Conservation (phyloP, 2,329 filamentous ascomycete species). For the Fusarium odoratissimum region DNA sequence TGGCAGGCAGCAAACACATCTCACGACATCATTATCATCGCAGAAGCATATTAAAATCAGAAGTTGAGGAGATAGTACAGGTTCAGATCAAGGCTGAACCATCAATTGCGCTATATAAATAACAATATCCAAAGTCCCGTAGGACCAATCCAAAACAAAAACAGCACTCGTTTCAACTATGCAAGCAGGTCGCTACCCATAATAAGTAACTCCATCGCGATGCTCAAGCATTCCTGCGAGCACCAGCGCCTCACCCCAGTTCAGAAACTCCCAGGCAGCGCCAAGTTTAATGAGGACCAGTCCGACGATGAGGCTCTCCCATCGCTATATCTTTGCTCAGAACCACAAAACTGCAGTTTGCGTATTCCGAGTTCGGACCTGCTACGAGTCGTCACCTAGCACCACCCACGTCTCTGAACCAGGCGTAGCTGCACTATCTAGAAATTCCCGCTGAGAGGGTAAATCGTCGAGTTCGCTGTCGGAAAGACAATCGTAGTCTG, state of each 20-base stretch:
- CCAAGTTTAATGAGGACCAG: conserved; percentile 52
- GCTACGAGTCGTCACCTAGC: conserved; percentile 60
- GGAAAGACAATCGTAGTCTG: conserved; percentile 53
- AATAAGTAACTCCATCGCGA: conserved; percentile 18
- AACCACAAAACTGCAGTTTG: conserved; percentile 43
- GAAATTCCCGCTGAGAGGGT: conserved; percentile 48
- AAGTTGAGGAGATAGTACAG: background rate
- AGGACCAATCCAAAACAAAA: conserved; percentile 12
- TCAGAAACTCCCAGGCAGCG: conserved; percentile 14
- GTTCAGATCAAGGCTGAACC: background rate
- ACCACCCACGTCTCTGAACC: conserved; percentile 56
- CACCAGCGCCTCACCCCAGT: conserved; percentile 37
- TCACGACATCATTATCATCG: background rate
- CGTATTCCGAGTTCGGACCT: conserved; percentile 53
- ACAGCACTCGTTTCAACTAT: conserved; percentile 36
- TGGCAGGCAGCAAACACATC: background rate
- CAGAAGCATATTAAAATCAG: background rate
- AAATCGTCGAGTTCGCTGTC: conserved; percentile 51
- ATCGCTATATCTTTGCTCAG: conserved; percentile 41
- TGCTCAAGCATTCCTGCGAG: conserved; percentile 46
- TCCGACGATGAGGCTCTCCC: conserved; percentile 50
- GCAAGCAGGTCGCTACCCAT: conserved; percentile 29
- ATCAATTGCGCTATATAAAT: conserved; percentile 19
- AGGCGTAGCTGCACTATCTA: conserved; percentile 44
- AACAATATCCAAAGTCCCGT: background rate